Evolutionary conservation across 1,284 basidiomycete genomes (phyloP).

Genomic region (Microbotryum intermedium): DNA sequence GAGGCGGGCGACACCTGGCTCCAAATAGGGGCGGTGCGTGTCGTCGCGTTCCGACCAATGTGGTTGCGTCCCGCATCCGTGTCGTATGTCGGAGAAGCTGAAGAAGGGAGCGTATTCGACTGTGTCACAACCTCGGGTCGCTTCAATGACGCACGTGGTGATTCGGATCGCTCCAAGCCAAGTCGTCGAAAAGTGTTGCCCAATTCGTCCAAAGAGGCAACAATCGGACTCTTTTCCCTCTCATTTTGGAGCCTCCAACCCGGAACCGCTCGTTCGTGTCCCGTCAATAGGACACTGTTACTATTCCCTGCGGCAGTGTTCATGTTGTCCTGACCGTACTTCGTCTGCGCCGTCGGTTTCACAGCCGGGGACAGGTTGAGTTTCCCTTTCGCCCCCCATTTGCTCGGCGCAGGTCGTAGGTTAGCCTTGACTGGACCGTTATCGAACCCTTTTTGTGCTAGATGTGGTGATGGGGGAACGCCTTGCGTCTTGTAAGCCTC

Average conservation of each 20-base stretch:
- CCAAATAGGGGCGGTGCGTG: neutral
- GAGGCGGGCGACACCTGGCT: neutral
- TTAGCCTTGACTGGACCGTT: neutral
- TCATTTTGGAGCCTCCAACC: conserved; percentile 8
- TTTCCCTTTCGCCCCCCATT: conserved; percentile 4
- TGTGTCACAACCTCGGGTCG: neutral
- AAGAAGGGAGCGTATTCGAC: neutral
- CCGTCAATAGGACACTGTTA: too few relatives aligned
- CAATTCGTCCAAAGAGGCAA: conserved; percentile 16
- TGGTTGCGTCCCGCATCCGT: neutral
- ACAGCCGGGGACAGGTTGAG: too few relatives aligned
- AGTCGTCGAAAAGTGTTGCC: conserved; percentile 5
- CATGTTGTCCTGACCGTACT: neutral
- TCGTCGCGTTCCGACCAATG: neutral
- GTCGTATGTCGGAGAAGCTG: neutral
- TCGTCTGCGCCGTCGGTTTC: neutral
- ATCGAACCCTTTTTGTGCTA: neutral
- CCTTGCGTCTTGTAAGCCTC: conserved; percentile 12
- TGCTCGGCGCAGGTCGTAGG: conserved; percentile 13
- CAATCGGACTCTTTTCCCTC: conserved; percentile 22
- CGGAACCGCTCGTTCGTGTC: neutral
- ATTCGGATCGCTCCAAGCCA: too few relatives aligned
- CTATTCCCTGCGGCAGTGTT: neutral
- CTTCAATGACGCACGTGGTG: too few relatives aligned
- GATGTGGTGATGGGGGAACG: conserved; percentile 17